Evolutionary conservation across 805 yeast species (phyloP).

Genomic region (Cyberlindnera galapagoensis): DNA sequence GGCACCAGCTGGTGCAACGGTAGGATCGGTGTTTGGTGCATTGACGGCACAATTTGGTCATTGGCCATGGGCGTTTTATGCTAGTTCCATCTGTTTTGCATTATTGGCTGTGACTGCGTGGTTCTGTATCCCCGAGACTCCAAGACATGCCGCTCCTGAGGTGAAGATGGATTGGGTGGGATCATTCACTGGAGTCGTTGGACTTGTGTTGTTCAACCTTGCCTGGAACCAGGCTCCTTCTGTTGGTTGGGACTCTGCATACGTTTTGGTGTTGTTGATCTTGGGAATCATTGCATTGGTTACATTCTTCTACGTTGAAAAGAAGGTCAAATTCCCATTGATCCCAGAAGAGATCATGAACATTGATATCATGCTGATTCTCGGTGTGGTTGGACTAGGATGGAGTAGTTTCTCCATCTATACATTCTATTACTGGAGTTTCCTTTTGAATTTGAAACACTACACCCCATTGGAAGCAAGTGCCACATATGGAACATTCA

Average conservation of each 20-base stretch:
- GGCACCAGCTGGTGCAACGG: conserved; percentile 55
- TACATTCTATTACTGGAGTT: conserved; percentile 56
- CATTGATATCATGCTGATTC: conserved; percentile 38
- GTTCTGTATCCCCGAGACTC: conserved; percentile 28
- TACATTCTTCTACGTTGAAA: conserved; percentile 44
- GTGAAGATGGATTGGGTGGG: conserved; percentile 45
- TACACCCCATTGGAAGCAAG: conserved; percentile 41
- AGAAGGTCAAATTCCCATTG: conserved; percentile 40
- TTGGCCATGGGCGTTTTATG: conserved; percentile 48
- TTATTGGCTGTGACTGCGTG: conserved; percentile 25
- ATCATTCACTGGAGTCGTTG: conserved; percentile 48
- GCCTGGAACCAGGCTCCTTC: conserved; percentile 73
- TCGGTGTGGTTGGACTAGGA: conserved; percentile 49
- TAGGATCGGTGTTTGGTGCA: conserved; percentile 47
- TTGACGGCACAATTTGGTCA: conserved; percentile 35
- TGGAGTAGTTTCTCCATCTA: conserved; percentile 79
- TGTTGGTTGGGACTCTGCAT: conserved; percentile 58
- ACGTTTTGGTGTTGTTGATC: conserved; percentile 49
- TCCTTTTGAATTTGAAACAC: conserved; percentile 42
- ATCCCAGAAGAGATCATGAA: conserved; percentile 45
- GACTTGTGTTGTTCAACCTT: conserved; percentile 58
- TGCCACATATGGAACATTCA: conserved; percentile 38
- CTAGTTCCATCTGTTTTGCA: conserved; percentile 31
- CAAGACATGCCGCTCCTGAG: conserved; percentile 15
- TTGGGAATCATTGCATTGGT: conserved; percentile 39